A percentile compares a stretch with the other conserved stretches of the same genome.
phyloP scores from a whole-genome alignment of 805 yeast genomes.

The Saccharomyces kudriavzevii region DNA sequence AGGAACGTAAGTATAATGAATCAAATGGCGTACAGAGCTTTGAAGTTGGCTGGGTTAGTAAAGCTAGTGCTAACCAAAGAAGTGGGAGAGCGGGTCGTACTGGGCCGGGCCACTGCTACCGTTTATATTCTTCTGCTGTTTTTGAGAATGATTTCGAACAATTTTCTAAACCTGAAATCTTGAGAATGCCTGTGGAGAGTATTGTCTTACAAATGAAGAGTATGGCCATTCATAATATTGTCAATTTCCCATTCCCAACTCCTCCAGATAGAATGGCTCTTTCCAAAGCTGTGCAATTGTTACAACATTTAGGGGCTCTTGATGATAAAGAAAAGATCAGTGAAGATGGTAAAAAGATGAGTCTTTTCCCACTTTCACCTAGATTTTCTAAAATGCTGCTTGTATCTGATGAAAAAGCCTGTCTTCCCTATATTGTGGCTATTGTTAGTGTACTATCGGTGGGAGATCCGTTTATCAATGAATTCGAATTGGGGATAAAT shows the following conservation, averaged over 20 bases:
- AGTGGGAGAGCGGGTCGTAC: slow-evolving; percentile 97
- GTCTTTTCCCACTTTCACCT: slow-evolving; percentile 87
- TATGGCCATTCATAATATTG: slow-evolving; percentile 88
- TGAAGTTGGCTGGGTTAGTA: slow-evolving; percentile 84
- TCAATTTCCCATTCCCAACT: slow-evolving; percentile 94
- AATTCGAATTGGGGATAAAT: slow-evolving; percentile 60
- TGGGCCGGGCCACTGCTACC: slow-evolving; percentile 96
- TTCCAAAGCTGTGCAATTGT: slow-evolving; percentile 54
- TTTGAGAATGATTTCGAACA: slow-evolving; percentile 77
- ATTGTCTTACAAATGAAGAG: slow-evolving; percentile 93
- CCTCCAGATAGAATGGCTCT: slow-evolving; percentile 66
- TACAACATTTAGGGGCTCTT: slow-evolving; percentile 74
- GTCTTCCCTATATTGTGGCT: slow-evolving; percentile 84
- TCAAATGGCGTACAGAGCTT: slow-evolving; percentile 88
- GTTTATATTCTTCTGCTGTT: slow-evolving; percentile 88
- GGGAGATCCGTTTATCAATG: slow-evolving; percentile 81
- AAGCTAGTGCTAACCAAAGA: slow-evolving; percentile 94
- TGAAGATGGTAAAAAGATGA: slow-evolving; percentile 75
- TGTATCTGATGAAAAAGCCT: slow-evolving; percentile 77
- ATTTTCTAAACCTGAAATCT: slow-evolving; percentile 82
- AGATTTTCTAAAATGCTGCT: slow-evolving; percentile 84
- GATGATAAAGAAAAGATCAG: slow-evolving; percentile 50
- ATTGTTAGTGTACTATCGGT: slow-evolving; percentile 88
- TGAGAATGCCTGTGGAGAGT: slow-evolving; percentile 93
- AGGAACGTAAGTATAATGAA: slow-evolving; percentile 76